phyloP scores from a whole-genome alignment of 495 filamentous ascomycete genomes.

The Penicillium fimorum region DNA sequence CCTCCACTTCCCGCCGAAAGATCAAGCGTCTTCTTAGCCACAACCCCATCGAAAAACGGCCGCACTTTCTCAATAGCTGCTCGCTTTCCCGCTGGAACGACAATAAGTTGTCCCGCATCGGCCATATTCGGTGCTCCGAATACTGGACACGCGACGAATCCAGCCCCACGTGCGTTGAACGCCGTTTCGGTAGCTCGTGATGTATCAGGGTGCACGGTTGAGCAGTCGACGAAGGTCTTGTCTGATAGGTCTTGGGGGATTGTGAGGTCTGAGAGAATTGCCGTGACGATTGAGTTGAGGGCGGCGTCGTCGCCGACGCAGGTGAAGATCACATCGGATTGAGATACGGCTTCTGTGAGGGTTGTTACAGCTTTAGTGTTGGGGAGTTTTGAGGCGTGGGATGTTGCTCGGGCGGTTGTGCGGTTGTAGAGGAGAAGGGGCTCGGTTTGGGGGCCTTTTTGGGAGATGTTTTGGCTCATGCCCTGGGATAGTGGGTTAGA shows the following conservation, averaged over 20 bases:
- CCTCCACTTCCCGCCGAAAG: conserved; percentile 21
- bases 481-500: conserved; percentile 52
- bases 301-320: conserved; percentile 79
- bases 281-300: conserved; percentile 54
- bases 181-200: conserved; percentile 60
- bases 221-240: conserved; percentile 71
- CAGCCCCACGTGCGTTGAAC: conserved; percentile 56
- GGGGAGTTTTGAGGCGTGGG: conserved; percentile 55
- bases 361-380: conserved; percentile 61
- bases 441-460: conserved; percentile 67
- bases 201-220: conserved; percentile 83
- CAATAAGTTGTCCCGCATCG: conserved; percentile 70
- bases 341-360: conserved; percentile 62
- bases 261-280: conserved; percentile 43
- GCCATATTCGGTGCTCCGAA: conserved; percentile 83
- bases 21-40: conserved; percentile 67
- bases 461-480: conserved; percentile 79
- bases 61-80: conserved; percentile 59
- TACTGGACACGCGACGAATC: conserved; percentile 77
- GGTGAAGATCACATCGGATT: conserved; percentile 77
- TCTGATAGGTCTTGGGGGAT: conserved; percentile 32
- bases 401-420: conserved; percentile 56
- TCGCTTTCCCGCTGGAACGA: conserved; percentile 69
- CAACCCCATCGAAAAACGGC: conserved; percentile 79
- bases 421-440: conserved; percentile 82